Evolutionary conservation across 2,329 filamentous ascomycete genomes (phyloP), one percentile per base, ranked within the genome.

Genomic region (Sclerotinia subarctica): DNA sequence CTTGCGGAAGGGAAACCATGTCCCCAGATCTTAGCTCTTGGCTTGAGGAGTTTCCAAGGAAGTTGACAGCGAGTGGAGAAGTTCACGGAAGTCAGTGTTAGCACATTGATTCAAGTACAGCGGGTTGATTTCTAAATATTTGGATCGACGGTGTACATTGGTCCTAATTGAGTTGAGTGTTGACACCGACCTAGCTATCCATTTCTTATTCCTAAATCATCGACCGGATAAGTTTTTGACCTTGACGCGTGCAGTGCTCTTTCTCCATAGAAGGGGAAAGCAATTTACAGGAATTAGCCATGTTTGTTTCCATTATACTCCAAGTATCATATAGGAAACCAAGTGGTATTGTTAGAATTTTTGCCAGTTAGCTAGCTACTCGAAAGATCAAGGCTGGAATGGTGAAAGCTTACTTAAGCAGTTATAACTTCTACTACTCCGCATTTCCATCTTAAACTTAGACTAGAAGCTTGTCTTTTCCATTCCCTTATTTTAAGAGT

Each of bases 1-100:
- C 15, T 29, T 2, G 29, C 32, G 11, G 38, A 42, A 11, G 38
- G 15, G 11, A 42, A 15, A 11, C 47, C 19, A 19, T 15, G 8
- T 51, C 58, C 44, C 46, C 46, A 17, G 46, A 51, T 49, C 58
- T 62, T 60, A 44, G 58, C 58, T 47, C 57, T 60, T 60, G 57
- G 42, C 44, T 60, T 32, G 1, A n/a, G 26, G 5, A 17, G 15
- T n/a, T 47, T 32, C 11, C 5, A 21, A 26, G 38, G 7, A 6
- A 58, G 35, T 58, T 17, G 56, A 44, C 5, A 15, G n/a, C n/a
- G 38, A 58, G 24, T 58, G 56, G 47, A 44, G 24, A 42, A 17
- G 8, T 26, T 58, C 17, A 42, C 21, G 56, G 38, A 44, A n/a
- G 24, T 19, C 1, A 5, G 38, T 26, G 26, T 38, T 24, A 17